Base-by-base conservation (phyloP, 345 rosid species). In the Boechera stricta region DNA sequence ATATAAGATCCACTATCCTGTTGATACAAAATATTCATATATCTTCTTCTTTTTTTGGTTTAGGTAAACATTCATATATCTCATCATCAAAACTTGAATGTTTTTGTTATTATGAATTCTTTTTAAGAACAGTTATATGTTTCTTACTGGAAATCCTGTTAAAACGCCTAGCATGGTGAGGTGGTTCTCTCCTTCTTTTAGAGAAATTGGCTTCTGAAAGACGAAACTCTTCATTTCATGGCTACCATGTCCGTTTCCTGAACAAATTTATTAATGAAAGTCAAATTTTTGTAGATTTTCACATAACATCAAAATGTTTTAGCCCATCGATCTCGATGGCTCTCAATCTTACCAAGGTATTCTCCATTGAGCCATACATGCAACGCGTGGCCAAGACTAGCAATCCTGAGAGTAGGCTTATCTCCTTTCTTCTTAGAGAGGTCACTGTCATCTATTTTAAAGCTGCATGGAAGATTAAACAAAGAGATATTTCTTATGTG, bases 1-100 rank as follows among this genome's bases (percentile, higher is more conserved):
- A 95, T 75, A 71, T 92, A 92, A 76, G 96, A 88, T 84, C 98
- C 98, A 63, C 97, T 91, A 71, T 95, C 99, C 98, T 95, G 79
- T 51, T 39, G 4, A 59, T 24, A 67, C 78, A 51, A 15, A n/a
- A 60, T 28, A 58, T 56, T 56, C 11, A 55, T 38, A 45, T 4
- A 45, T 31, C 18, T 69, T 21, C 24, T 21, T 21, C 1, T 18
- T 18, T 1, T 21, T 21, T 21, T 21, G 24, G 24, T 21, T 21
- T 21, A 21, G 24, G 24, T 21, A 15, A n/a, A 60, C 33, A 58
- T 56, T 56, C 11, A 55, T 38, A 45, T 4, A 45, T 31, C 18
- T 69, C 68, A 51, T 71, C 31, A 70, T 12, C n/a, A 10, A 21
- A 53, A 35, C 16, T 60, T 54, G 48, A 31, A 61, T 1, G 7